phyloP scores from a whole-genome alignment of 2,329 filamentous ascomycete species.

The Fonsecaea erecta region DNA sequence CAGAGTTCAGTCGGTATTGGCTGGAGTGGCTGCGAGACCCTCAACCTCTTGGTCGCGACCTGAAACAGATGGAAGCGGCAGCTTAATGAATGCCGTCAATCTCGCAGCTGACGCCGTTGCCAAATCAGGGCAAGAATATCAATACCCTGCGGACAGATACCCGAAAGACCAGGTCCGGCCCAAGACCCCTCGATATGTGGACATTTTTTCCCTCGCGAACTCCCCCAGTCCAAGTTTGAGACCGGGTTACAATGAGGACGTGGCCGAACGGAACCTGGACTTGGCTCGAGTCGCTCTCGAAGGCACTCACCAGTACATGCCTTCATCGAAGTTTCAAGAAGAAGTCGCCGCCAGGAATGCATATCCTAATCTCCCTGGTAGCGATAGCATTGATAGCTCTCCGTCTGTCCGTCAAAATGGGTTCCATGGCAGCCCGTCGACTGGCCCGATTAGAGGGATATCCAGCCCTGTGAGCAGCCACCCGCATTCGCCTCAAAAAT shows the following conservation, averaged over 20 bases:
- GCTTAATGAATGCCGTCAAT: slow-evolving; percentile 35
- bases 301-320: slow-evolving; percentile 25
- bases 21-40: slow-evolving; percentile 28
- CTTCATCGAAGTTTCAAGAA: slow-evolving; percentile 35
- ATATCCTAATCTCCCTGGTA: slow-evolving; percentile 22
- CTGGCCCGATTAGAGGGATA: neutral
- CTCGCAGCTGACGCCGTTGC: slow-evolving; percentile 33
- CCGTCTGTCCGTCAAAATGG: slow-evolving; percentile 1
- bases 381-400: slow-evolving; percentile 6
- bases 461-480: slow-evolving; percentile 15
- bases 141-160: slow-evolving; percentile 19
- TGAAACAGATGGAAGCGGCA: slow-evolving; percentile 34
- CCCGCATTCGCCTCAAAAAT: slow-evolving; percentile 5
- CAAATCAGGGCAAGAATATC: slow-evolving; percentile 26
- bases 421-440: neutral
- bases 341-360: slow-evolving; percentile 37
- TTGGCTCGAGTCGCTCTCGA: slow-evolving; percentile 21
- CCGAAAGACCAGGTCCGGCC: slow-evolving; percentile 13
- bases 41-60: slow-evolving; percentile 27
- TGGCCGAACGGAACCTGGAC: slow-evolving; percentile 35
- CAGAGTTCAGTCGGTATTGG: slow-evolving; percentile 27
- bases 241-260: slow-evolving; percentile 35
- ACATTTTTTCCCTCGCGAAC: slow-evolving; percentile 35
- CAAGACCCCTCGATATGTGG: slow-evolving; percentile 32
- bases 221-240: slow-evolving; percentile 10